phyloP scores from a whole-genome alignment of 768 basidiomycete species.

The Trametes sanguinea region DNA sequence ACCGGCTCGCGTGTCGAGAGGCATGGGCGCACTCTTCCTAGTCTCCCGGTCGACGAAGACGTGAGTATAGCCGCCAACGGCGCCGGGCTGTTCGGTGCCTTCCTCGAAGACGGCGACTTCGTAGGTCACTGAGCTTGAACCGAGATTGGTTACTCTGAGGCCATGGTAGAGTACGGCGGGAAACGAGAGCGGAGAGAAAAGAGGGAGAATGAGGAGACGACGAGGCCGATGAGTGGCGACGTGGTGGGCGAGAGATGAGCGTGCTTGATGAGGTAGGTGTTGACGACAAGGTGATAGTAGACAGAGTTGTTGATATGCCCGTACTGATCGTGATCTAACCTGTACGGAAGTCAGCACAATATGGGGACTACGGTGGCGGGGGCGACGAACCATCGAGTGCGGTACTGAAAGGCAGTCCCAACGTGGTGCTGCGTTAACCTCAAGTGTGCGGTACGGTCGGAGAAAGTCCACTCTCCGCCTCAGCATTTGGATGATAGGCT shows the following conservation, averaged over 20 bases:
- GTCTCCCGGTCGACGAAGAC: constrained; percentile 73
- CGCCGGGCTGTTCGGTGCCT: constrained; percentile 35
- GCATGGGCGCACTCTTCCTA: constrained; percentile 58
- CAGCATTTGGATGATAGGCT: too few relatives aligned
- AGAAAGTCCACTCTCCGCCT: too few relatives aligned
- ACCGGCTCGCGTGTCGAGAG: constrained; percentile 44
- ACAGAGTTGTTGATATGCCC: constrained; percentile 79
- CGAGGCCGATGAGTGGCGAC: constrained; percentile 67
- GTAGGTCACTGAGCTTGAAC: constrained; percentile 76
- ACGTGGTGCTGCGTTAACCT: too few relatives aligned
- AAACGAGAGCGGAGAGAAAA: constrained; percentile 72
- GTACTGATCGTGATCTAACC: constrained; percentile 89
- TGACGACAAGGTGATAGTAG: constrained; percentile 79
- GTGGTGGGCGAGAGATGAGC: constrained; percentile 57
- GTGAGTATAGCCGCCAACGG: constrained; percentile 69
- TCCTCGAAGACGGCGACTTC: constrained; percentile 76
- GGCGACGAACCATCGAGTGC: too few relatives aligned
- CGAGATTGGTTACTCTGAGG: constrained; percentile 65
- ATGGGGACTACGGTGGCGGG: too few relatives aligned
- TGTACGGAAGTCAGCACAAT: constrained; percentile 30
- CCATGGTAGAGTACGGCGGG: constrained; percentile 72
- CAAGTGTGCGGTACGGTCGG: too few relatives aligned
- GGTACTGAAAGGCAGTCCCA: too few relatives aligned
- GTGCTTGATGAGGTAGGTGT: constrained; percentile 70
- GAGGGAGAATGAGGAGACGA: constrained; percentile 78